Base-by-base conservation (phyloP, 495 filamentous ascomycete genomes). In the Rhizodiscina lignyota region DNA sequence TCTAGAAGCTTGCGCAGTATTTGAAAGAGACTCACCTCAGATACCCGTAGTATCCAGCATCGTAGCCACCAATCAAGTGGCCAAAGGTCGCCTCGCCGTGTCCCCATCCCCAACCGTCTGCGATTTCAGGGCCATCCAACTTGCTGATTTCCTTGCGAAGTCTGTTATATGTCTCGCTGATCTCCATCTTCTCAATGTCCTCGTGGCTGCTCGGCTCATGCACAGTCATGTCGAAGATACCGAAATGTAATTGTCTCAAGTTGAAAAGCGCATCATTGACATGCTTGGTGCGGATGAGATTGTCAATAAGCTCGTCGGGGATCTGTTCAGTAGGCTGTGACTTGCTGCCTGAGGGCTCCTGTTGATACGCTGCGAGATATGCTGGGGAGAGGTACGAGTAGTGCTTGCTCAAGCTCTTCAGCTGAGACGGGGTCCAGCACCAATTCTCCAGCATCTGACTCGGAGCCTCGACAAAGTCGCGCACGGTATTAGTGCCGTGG, bases 371-470 rank as follows among this genome's bases (percentile, higher is more conserved):
- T 13, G 54, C 43, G 21, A 60, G 55, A 47, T 78, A 77, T 18
- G 74, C 70, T 0, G 68, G 59, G 1, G 70, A 71, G 17, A 78
- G 56, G 42, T 66, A 63, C 4, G 71, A 68, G 54, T 75, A 79
- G 56, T 81, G 76, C 30, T 64, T 56, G 55, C 69, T 76, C 16
- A 79, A 57, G n/a, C 67, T 51, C 40, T 68, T 71, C 15, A 81
- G 65, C 49, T 79, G 75, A 3, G 66, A 67, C 3, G 75, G 69
- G 1, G 68, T 75, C 74, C 74, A 79, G 61, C 72, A 79, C 77
- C 77, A 82, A 54, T 80, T 79, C 57, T 81, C 77, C 2, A 82
- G 63, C 73, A 81, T 77, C 46, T 81, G 77, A 36, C 61, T 68
- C 21, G 77, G 77, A 4, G 72, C 72, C 52, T 81, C 77, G 50